phyloP scores from a whole-genome alignment of 2,329 filamentous ascomycete genomes.

The Diaporthe destruens region DNA sequence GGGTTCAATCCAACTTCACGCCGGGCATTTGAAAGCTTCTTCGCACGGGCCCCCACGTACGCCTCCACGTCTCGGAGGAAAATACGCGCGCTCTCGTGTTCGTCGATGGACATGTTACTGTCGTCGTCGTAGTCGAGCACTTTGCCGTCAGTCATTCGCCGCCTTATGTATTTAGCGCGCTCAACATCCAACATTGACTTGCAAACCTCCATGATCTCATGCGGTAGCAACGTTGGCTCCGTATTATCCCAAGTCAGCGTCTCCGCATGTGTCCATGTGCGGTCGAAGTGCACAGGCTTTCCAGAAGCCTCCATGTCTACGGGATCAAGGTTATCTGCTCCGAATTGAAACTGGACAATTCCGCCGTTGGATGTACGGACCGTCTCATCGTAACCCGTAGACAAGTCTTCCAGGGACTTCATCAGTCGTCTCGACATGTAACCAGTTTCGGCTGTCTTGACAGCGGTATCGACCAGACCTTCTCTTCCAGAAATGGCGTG shows the following conservation, averaged over 20 bases:
- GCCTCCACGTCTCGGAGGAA: slow-evolving; percentile 84
- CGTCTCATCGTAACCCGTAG: slow-evolving; percentile 92
- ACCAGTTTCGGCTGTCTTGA: slow-evolving; percentile 98
- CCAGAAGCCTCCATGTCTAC: slow-evolving; percentile 98
- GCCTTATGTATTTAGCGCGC: slow-evolving; percentile 72
- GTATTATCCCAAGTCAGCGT: slow-evolving; percentile 82
- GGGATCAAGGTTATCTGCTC: slow-evolving; percentile 94
- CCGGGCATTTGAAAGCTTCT: slow-evolving; percentile 69
- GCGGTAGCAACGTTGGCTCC: slow-evolving; percentile 79
- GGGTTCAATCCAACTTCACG: slow-evolving; percentile 63
- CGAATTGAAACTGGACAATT: slow-evolving; percentile 97
- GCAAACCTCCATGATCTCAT: slow-evolving; percentile 78
- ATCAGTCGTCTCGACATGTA: slow-evolving; percentile 99
- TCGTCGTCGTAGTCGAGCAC: slow-evolving; percentile 77
- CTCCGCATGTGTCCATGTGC: slow-evolving; percentile 88
- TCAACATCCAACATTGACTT: slow-evolving; percentile 76
- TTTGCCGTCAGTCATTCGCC: slow-evolving; percentile 71
- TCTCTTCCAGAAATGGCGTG: slow-evolving; percentile 99
- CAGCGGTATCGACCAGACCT: slow-evolving; percentile 97
- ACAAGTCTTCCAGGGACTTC: slow-evolving; percentile 97
- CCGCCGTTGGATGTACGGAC: slow-evolving; percentile 90
- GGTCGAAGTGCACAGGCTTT: slow-evolving; percentile 90
- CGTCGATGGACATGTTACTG: slow-evolving; percentile 77
- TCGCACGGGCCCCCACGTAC: slow-evolving; percentile 74
- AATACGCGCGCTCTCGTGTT: slow-evolving; percentile 83